phyloP scores from a whole-genome alignment of 257 asterid species.

The Datura wrightii region DNA sequence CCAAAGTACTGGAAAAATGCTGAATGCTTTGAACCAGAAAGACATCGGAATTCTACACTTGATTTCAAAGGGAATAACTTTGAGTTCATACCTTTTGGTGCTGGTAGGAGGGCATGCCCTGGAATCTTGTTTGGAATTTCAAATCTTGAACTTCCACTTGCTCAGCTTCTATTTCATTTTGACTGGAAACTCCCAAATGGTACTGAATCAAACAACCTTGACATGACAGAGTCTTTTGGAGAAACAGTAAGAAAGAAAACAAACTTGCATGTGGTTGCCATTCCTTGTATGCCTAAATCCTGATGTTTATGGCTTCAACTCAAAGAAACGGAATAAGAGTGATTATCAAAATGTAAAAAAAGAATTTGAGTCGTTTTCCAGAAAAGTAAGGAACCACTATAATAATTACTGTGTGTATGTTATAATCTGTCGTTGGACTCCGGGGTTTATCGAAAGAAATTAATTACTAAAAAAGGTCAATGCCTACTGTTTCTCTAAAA shows the following conservation, averaged over 20 bases:
- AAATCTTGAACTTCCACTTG: conserved; percentile 40
- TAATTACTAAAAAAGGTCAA: neutral
- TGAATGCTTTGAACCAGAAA: conserved; percentile 34
- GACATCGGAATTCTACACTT: conserved; percentile 39
- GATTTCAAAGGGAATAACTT: conserved; percentile 41
- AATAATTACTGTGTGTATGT: neutral
- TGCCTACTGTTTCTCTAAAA: neutral
- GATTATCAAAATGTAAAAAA: neutral
- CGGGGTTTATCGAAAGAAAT: neutral
- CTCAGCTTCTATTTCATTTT: conserved; percentile 41
- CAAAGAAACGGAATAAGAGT: neutral
- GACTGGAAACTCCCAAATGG: conserved; percentile 48
- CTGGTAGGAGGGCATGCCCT: conserved; percentile 49
- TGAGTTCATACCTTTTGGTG: conserved; percentile 44
- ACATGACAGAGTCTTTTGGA: conserved; percentile 45
- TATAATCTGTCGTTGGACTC: neutral
- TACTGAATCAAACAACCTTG: conserved; percentile 29
- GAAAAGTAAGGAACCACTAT: neutral
- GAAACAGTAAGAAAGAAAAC: conserved; percentile 34
- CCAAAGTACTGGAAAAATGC: conserved; percentile 39
- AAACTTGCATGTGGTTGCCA: conserved; percentile 35
- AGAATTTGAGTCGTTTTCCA: neutral
- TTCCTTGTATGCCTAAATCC: neutral
- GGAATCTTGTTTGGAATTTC: conserved; percentile 40
- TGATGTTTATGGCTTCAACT: neutral